Evolutionary conservation across 2,329 filamentous ascomycete species (phyloP), one percentile per base, ranked within the genome.

Genomic region (Verticillium alfalfae): DNA sequence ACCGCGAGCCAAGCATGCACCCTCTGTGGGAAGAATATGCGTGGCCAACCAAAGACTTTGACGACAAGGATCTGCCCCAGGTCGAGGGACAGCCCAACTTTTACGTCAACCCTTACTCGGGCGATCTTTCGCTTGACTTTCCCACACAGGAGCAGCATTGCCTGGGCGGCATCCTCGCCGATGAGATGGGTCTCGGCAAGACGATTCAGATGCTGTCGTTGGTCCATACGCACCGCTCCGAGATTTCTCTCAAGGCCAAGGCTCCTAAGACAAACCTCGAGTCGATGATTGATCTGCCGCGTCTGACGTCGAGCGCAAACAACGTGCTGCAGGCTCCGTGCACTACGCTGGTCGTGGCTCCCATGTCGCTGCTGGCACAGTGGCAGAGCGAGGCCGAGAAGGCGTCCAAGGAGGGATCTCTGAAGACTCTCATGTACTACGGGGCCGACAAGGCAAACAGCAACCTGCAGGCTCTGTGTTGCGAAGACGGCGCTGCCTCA

Each of bases 131-230:
- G 2, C 79, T 98, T 0, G 88, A 96, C 6, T 99, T 99, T 67
- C 95, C 95, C 1, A 85, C 88, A 2, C 95, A 99, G 71, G 92
- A 98, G 69, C 95, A 98, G 71, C 92, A 96, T 71, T 99, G 95
- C 67, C 80, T 97, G 0, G 95, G 95, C 55, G 95, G 95, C 6
- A 91, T 99, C 62, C 79, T 99, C 52, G 95, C 95, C 9, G 95
- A 99, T 70, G 91, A 98, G 75, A 99, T 99, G 95, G 95, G 95
- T 56, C 81, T 99, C 2, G 95, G 95, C 38, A 99, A 99, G 78
- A 99, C 95, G 0, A 98, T 99, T 60, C 94, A 99, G 71, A 98
- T 99, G 93, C 85, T 99, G 64, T 95, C 92, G 75, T 79, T 99
- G 58, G 85, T 99, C 5, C 95, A 99, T 72, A 86, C 91, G 0